Evolutionary conservation across 2,329 filamentous ascomycete genomes (phyloP).

Genomic region (Pyricularia grisea): DNA sequence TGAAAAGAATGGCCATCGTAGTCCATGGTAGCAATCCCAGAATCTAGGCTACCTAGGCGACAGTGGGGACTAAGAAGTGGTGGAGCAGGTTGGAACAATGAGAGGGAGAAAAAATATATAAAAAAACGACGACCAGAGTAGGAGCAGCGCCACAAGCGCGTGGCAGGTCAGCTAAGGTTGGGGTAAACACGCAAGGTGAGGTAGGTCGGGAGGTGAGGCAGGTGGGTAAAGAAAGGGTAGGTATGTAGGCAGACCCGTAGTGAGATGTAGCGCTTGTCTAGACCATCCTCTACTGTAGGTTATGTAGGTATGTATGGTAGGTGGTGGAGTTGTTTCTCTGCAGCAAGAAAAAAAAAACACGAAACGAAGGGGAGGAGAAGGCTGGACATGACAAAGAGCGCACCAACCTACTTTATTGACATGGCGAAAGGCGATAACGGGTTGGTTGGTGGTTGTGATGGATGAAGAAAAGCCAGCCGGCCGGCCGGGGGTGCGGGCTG

Average conservation of each 20-base stretch:
- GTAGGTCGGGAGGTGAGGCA: background rate
- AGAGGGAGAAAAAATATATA: conserved; percentile 6
- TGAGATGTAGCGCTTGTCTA: background rate
- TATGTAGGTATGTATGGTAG: background rate
- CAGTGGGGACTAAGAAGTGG: conserved; percentile 2
- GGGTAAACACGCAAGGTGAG: background rate
- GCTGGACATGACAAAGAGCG: conserved; percentile 8
- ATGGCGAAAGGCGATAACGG: conserved; percentile 17
- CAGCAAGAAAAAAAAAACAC: background rate
- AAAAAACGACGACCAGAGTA: background rate
- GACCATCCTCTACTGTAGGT: background rate
- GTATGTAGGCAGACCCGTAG: background rate
- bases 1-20: conserved; percentile 4
- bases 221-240: background rate
- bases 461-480: conserved; percentile 2
- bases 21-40: conserved; percentile 5
- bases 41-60: conserved; percentile 3
- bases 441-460: conserved; percentile 4
- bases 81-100: background rate
- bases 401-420: conserved; percentile 27
- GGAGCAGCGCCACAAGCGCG: conserved; percentile 6
- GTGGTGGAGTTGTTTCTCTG: background rate
- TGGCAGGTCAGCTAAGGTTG: background rate
- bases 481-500: background rate
- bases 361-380: conserved; percentile 7